Base-by-base conservation (phyloP, 1,139 yeast genomes). In the Kodamaea ohmeri region DNA sequence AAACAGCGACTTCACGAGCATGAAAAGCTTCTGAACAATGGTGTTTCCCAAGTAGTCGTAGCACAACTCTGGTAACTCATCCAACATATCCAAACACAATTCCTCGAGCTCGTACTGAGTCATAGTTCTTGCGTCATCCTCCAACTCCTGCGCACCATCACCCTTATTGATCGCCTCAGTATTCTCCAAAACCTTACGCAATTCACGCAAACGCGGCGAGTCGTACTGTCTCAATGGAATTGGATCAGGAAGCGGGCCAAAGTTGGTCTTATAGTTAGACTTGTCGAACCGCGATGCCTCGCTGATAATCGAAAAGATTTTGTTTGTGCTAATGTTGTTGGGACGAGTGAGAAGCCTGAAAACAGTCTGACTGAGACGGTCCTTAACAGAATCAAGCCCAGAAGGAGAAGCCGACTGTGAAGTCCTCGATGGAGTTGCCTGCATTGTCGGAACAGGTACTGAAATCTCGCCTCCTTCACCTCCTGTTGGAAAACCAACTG, bases 21-120 rank as follows among this genome's bases (percentile, higher is more conserved):
- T 83, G 54, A 90, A 90, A 29, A 92, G 63, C 58, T 89, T 90
- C 61, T 92, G 99, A 12, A 92, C 95, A 37, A 94, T 86, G 0
- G 98, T 92, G 57, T 92, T 92, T 16, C 99, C 99, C 44, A 94
- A 70, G 55, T 92, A 92, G 60, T 92, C 99, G 44, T 92, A 82
- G 29, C 96, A 80, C 41, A 92, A 71, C 56, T 88, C 96, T 1
- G 97, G 96, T 44, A 94, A 73, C 60, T 92, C 97, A 47, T 80
- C 84, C 48, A 87, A 65, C 92, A 92, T 86, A 4, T 89, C 85
- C 36, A 88, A 58, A 11, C 95, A 89, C 36, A 89, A 66, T 47
- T 82, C 92, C 56, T 90, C 97, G 38, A 89, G 72, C 48, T 88
- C 95, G 14, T 71, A 43, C 46, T 65, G 72, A 18, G 60, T 50